Base-by-base conservation (phyloP, 768 basidiomycete species). In the Termitomyces eurrhizus region DNA sequence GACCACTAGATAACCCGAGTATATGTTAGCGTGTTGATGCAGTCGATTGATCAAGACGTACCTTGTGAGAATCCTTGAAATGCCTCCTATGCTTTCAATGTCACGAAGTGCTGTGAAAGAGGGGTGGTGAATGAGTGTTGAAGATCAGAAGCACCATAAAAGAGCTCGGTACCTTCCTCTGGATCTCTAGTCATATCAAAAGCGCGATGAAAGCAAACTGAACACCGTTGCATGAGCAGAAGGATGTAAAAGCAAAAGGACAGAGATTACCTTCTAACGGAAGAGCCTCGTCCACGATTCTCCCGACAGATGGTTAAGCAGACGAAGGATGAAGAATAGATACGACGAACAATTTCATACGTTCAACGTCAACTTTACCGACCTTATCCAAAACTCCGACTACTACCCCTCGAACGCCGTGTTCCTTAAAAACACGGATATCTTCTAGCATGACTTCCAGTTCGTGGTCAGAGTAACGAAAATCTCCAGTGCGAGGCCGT, bases 31-130 rank as follows among this genome's bases (percentile, higher is more conserved):
- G 13, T 1, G 45, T 21, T 41, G 32, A 33, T 44, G 29, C n/a
- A 55, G 7, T 29, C n/a, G 41, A n/a, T 21, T n/a, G n/a, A 16
- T 51, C 67, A 33, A 33, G 7, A 45, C 18, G 42, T 67, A 87
- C 92, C 92, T 92, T 13, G 92, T 92, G 55, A 93, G 70, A 61
- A 94, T 81, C 32, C 92, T 83, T n/a, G 86, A 85, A 52, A 93
- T 78, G 1, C 88, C 87, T 32, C 78, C 75, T 35, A 91, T 83
- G 26, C 73, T 73, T 49, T 76, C 76, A n/a, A 89, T 74, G 51
- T 82, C 78, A 26, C 70, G 70, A 29, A 83, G 64, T 8, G 81
- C 83, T 84, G 56, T 36, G 35, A 55, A n/a, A 14, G 18, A 41
- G 53, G 18, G 29, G 3, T 29, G 29, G 8, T 42, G 41, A 44